A percentile compares a stretch with the other conserved stretches of the same genome.
Conservation (phyloP, 2,329 filamentous ascomycete genomes). For the Aspergillus tubingensis region DNA sequence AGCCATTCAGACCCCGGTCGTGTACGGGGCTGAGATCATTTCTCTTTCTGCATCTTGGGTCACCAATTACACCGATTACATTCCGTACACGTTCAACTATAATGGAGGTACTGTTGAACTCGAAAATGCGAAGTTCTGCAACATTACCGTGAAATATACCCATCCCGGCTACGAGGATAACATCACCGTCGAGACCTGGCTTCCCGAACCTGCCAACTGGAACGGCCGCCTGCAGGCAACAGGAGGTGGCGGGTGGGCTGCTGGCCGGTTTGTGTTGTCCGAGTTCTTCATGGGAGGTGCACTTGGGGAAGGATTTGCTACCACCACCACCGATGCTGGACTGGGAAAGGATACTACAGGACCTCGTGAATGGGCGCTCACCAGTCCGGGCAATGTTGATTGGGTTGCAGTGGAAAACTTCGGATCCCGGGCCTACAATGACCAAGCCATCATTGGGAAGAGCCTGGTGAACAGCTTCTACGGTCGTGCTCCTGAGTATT, state of each 20-base stretch:
- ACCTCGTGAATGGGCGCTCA: conserved; percentile 13
- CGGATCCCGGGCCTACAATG: background rate
- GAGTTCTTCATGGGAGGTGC: conserved; percentile 17
- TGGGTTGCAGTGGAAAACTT: conserved; percentile 7
- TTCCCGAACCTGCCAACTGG: conserved; percentile 37
- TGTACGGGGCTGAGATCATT: conserved; percentile 23
- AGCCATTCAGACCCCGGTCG: conserved; percentile 12
- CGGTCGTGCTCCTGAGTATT: conserved; percentile 31
- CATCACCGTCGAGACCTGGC: conserved; percentile 36
- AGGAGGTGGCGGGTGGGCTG: conserved; percentile 42
- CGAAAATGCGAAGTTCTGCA: conserved; percentile 34
- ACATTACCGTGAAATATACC: conserved; percentile 42
- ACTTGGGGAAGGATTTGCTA: conserved; percentile 11
- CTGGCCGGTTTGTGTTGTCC: conserved; percentile 17
- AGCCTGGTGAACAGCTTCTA: conserved; percentile 34
- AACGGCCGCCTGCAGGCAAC: conserved; percentile 41
- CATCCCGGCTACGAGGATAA: conserved; percentile 40
- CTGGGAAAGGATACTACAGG: background rate
- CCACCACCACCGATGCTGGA: conserved; percentile 17
- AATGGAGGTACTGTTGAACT: conserved; percentile 7
- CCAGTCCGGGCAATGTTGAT: conserved; percentile 4
- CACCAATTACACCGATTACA: conserved; percentile 16
- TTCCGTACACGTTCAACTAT: conserved; percentile 10
- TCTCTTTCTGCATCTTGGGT: conserved; percentile 19
- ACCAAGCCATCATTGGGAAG: conserved; percentile 29